Evolutionary conservation across 345 rosid species (phyloP).

Genomic region (Heritiera littoralis): DNA sequence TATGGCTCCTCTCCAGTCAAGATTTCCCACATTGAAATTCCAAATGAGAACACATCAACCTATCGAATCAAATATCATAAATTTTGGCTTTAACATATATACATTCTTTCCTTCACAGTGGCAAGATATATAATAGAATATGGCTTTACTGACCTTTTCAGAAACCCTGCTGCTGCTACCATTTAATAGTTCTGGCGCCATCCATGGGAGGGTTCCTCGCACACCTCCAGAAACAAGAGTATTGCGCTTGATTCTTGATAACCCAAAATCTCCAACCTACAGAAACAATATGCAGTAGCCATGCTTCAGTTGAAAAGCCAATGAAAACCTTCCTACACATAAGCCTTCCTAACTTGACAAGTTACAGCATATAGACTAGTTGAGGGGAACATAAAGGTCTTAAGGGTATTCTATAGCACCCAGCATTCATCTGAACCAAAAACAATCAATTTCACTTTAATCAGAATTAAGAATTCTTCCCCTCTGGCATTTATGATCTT

Average conservation of each 20-base stretch:
- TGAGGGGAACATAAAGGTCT: slow-evolving; percentile 10
- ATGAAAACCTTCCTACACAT: not conserved
- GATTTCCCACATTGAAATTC: slow-evolving; percentile 76
- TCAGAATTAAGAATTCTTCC: slow-evolving; percentile 1
- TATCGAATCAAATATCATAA: slow-evolving; percentile 22
- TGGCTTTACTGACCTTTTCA: slow-evolving; percentile 47
- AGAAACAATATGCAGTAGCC: slow-evolving; percentile 4
- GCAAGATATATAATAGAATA: not conserved
- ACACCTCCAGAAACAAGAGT: slow-evolving; percentile 76
- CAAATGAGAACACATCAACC: slow-evolving; percentile 73
- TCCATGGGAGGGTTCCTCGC: slow-evolving; percentile 77
- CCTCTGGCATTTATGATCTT: not conserved
- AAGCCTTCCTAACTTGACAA: not conserved
- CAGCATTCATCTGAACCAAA: not conserved
- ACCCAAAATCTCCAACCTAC: slow-evolving; percentile 75
- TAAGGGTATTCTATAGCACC: not conserved
- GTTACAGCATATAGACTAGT: not conserved
- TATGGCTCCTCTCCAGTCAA: slow-evolving; percentile 72
- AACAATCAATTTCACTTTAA: slow-evolving; percentile 1
- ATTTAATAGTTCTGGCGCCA: slow-evolving; percentile 75
- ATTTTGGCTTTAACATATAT: not conserved
- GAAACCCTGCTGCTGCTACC: slow-evolving; percentile 69
- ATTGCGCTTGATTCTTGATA: slow-evolving; percentile 67
- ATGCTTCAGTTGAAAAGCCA: not conserved
- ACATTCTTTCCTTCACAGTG: not conserved